Base-by-base conservation (phyloP, 768 basidiomycete species). In the Suillus bovinus region DNA sequence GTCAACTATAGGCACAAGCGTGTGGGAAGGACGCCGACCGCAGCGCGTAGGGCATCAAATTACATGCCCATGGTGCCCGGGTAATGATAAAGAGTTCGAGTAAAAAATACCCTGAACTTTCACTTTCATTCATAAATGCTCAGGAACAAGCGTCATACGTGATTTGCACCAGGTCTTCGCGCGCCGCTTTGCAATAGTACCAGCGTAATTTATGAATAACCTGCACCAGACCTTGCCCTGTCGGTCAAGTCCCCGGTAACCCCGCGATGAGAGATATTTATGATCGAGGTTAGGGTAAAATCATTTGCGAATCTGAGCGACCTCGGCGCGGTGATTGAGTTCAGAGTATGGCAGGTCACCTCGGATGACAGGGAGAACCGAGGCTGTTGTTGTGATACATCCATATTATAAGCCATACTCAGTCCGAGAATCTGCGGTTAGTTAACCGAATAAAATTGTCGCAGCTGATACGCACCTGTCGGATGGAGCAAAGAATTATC, bases 81-180 rank as follows among this genome's bases (percentile, higher is more conserved):
- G 78, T 96, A 89, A 74, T 93, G 97, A 79, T 99, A 99, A 22
- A 91, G 22, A 84, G 77, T 99, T 63, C 89, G 82, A 64, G 98
- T 88, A 41, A 91, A 17, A 91, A 16, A 94, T 93, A 70, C 94
- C 94, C 69, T 84, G 49, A 56, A 42, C 2, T 33, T 50, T 31
- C 22, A 49, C 33, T 10, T 46, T 44, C 42, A 72, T 74, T 89
- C 77, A 65, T 81, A 83, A 91, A 62, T 81, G 63, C 87, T 86
- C 66, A 98, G 77, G 81, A 97, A 96, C 58, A 94, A 78, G 1
- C 88, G 94, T 33, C 88, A 95, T 54, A 96, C 83, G 76, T 96
- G 94, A 79, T 96, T 95, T 56, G 95, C 96, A 57, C 95, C 95
- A 3, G 96, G 96, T 31, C 96, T 96, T n/a, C n/a, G 88, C 88